These are phyloP conservation scores for Rhizophagus prolifer DNA, from an alignment of 192 early-diverging fungal genomes.

Conservation along the genomic window DNA sequence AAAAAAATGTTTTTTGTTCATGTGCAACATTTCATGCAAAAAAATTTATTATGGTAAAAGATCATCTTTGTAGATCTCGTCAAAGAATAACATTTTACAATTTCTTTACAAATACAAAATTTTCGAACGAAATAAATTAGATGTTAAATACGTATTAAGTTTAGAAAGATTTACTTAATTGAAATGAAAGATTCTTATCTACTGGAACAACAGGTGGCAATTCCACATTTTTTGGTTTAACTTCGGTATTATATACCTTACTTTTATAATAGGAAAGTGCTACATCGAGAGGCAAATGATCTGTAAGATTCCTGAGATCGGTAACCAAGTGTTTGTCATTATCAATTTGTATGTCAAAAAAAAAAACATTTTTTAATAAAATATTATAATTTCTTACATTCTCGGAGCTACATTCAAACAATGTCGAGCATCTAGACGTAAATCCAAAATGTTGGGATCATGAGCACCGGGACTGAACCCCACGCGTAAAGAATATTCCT, in stretches of 20 bases:
- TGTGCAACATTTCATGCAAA: too few relatives aligned
- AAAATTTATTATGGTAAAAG: too few relatives aligned
- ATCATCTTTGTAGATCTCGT: too few relatives aligned
- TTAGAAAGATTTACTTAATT: conserved; percentile 2
- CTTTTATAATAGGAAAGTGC: conserved; percentile 59
- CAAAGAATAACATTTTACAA: too few relatives aligned
- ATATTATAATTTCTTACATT: conserved; percentile 41
- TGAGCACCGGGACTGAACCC: conserved; percentile 90
- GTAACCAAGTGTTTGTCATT: neutral
- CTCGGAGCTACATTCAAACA: conserved; percentile 81
- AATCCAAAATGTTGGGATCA: conserved; percentile 86
- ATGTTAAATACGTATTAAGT: neutral
- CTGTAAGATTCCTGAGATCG: conserved; percentile 71
- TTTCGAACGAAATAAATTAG: too few relatives aligned
- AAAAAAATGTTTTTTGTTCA: neutral
- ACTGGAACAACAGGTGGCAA: too few relatives aligned
- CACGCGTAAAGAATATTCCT: conserved; percentile 88
- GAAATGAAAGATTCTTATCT: neutral
- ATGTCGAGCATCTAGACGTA: conserved; percentile 82
- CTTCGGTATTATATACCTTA: conserved; percentile 47
- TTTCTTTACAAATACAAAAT: too few relatives aligned
- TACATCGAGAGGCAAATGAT: conserved; percentile 78
- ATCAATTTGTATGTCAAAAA: neutral
- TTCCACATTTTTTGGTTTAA: neutral
- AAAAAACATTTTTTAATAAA: neutral